phyloP scores from a whole-genome alignment of 768 basidiomycete genomes.

The Dacryopinax spathularia region DNA sequence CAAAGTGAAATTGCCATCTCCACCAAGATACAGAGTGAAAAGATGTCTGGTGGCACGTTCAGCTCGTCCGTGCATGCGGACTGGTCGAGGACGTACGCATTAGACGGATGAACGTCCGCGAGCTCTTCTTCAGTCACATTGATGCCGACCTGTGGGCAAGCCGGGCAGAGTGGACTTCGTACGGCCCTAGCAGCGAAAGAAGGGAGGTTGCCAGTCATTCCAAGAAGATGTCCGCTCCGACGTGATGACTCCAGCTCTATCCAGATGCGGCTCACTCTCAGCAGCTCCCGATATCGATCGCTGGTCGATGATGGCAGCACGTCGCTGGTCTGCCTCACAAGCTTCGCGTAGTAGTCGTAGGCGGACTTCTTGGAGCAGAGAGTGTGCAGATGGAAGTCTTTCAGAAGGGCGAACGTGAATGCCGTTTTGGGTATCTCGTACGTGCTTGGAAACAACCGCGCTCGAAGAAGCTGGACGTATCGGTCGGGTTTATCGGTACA shows the following conservation, averaged over 20 bases:
- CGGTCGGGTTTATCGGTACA: neutral
- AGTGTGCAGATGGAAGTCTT: constrained; percentile 8
- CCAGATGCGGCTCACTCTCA: neutral
- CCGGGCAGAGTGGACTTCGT: neutral
- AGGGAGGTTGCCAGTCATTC: neutral
- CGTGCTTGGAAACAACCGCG: neutral
- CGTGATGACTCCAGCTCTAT: neutral
- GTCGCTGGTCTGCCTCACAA: constrained; percentile 4
- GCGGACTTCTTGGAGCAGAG: constrained; percentile 12
- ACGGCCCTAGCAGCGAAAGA: neutral
- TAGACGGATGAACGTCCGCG: neutral
- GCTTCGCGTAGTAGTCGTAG: constrained; percentile 9
- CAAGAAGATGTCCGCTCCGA: neutral
- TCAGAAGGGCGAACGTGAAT: constrained; percentile 2
- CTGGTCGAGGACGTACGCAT: neutral
- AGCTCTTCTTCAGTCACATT: neutral
- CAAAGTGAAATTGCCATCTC: neutral
- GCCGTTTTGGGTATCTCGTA: neutral
- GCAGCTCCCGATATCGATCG: neutral
- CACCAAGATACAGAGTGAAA: neutral
- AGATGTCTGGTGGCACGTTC: neutral
- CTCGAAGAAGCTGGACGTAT: neutral
- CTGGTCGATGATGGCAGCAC: neutral
- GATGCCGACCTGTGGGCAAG: neutral
- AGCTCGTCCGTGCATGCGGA: neutral